phyloP scores from a whole-genome alignment of 108 stramenopile species.

The Discostella stelligeroides region DNA sequence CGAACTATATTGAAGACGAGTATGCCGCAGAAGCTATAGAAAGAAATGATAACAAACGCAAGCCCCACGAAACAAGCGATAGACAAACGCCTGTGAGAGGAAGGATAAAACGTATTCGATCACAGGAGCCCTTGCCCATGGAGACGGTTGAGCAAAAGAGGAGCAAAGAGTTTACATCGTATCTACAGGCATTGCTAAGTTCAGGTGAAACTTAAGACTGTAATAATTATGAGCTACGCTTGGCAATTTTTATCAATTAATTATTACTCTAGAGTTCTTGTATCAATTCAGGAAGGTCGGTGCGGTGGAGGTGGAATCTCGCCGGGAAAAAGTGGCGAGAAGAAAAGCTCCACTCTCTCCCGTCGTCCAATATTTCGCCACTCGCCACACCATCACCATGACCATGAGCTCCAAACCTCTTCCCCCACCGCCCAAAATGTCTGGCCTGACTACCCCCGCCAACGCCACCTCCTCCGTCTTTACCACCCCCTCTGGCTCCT shows the following conservation, averaged over 20 bases:
- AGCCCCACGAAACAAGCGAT: constrained; percentile 9
- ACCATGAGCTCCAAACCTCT: constrained; percentile 27
- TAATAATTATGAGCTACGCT: no score
- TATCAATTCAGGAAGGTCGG: no score
- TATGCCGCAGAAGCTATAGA: neutral
- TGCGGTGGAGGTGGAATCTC: no score
- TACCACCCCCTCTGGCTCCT: constrained; percentile 1
- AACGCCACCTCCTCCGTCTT: constrained; percentile 1
- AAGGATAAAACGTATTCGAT: constrained; percentile 8
- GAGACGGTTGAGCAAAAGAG: constrained; percentile 18
- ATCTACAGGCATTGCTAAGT: constrained; percentile 11
- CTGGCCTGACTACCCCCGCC: constrained; percentile 33
- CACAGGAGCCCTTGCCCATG: neutral
- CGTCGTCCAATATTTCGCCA: no score
- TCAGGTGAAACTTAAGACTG: neutral
- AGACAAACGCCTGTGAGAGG: neutral
- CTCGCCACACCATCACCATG: no score
- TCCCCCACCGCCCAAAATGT: constrained; percentile 48
- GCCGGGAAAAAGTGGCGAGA: no score
- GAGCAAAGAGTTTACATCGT: constrained; percentile 27
- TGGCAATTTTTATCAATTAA: no score
- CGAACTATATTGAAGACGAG: constrained; percentile 5
- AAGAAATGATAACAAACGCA: neutral
- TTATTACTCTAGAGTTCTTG: no score
- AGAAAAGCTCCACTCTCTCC: no score